phyloP scores from a whole-genome alignment of 495 filamentous ascomycete species.

The Aspergillus asperescens region DNA sequence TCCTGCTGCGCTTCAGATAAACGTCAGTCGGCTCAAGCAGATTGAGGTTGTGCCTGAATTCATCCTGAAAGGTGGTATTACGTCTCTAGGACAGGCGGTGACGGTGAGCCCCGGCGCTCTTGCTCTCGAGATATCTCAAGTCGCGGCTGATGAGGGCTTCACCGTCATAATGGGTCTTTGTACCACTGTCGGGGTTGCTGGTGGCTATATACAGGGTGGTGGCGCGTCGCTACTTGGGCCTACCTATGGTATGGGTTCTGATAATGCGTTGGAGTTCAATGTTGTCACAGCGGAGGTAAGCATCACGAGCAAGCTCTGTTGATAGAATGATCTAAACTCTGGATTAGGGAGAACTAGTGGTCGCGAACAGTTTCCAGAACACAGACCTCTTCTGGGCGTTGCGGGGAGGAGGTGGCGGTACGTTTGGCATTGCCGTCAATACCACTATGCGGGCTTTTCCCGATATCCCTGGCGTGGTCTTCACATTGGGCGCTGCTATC shows the following conservation, averaged over 20 bases:
- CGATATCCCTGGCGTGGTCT: conserved; percentile 33
- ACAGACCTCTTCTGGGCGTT: conserved; percentile 56
- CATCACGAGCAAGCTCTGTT: neutral
- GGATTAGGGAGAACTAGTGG: conserved; percentile 30
- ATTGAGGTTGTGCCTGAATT: neutral
- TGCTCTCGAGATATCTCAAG: neutral
- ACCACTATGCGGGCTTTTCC: conserved; percentile 36
- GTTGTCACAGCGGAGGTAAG: conserved; percentile 25
- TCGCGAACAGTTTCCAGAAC: conserved; percentile 37
- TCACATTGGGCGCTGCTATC: conserved; percentile 11
- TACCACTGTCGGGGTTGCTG: neutral
- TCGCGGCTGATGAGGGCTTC: neutral
- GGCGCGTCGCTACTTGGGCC: conserved; percentile 37
- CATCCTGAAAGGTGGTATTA: neutral
- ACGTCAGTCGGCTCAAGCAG: neutral
- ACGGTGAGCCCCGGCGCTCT: neutral
- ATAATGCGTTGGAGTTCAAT: conserved; percentile 42
- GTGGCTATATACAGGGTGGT: neutral
- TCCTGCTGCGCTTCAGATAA: neutral
- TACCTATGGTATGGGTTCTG: conserved; percentile 45
- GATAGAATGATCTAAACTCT: neutral
- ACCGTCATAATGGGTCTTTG: neutral
- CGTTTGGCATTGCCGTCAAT: conserved; percentile 48
- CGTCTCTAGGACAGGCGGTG: neutral
- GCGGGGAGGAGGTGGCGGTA: conserved; percentile 39